Base-by-base conservation (phyloP, 2,329 filamentous ascomycete genomes). In the Alternaria burnsii region DNA sequence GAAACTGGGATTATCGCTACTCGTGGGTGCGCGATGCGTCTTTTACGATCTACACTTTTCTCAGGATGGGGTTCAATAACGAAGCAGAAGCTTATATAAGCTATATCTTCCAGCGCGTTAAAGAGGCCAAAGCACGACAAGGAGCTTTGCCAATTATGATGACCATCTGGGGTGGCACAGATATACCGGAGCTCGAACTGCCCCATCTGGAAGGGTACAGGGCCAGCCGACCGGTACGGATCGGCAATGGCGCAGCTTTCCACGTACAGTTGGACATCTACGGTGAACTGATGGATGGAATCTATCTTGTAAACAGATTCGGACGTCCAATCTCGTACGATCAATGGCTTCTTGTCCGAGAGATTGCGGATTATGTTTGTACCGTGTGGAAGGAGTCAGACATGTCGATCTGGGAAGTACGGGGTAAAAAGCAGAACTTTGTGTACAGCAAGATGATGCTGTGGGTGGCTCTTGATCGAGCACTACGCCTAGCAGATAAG, bases 331-430 rank as follows among this genome's bases (percentile, higher is more conserved):
- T 77, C 20, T 88, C 88, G 5, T 94, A 91, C 85, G 91, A 93
- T 61, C 87, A 90, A 61, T 94, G 91, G 91, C 83, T 88, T 42
- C 84, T 87, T 3, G 86, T 94, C 26, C 85, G 91, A 18, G 84
- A 90, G 59, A 87, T 93, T 76, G 79, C 81, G 38, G 89, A 93
- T 71, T 91, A 91, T 69, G 89, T 92, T 38, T 82, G 92, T 62
- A 88, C 85, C 0, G 87, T 93, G 54, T 85, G 88, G 74, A 79
- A 88, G 58, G 80, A 87, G 83, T 78, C 79, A 70, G 91, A 94
- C 72, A 93, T 93, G 90, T 92, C 89, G 3, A 94, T 93, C 69
- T 93, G 91, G 91, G 91, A 94, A 75, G 90, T 92, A 6, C 86
- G 91, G 42, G 91, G 91, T 66, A 81, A 88, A 70, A 90, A 90